These are phyloP conservation scores for Ophiosphaerella korrae DNA, from an alignment of 2,329 filamentous ascomycete genomes.

Conservation along the genomic window DNA sequence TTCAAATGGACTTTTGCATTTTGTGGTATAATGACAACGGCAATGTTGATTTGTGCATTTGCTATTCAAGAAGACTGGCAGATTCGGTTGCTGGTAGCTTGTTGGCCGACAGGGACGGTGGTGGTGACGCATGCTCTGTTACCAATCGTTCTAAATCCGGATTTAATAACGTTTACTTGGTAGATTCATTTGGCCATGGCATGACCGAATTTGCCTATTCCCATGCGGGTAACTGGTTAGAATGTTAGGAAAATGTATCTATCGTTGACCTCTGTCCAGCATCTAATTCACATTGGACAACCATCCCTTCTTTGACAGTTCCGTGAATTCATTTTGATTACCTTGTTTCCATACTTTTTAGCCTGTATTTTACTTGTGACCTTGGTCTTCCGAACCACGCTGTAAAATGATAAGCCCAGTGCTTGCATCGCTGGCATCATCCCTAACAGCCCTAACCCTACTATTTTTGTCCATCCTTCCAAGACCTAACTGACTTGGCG, in stretches of 20 bases:
- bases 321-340: too few relatives aligned
- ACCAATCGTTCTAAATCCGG: slow-evolving; percentile 77
- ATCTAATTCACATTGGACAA: too few relatives aligned
- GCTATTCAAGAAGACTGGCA: slow-evolving; percentile 66
- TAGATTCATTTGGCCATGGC: slow-evolving; percentile 43
- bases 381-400: too few relatives aligned
- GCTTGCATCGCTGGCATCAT: not conserved
- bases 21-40: slow-evolving; percentile 62
- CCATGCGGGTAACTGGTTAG: too few relatives aligned
- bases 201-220: too few relatives aligned
- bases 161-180: slow-evolving; percentile 79
- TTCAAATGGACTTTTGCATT: slow-evolving; percentile 72
- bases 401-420: not conserved
- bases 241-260: too few relatives aligned
- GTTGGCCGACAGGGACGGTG: slow-evolving; percentile 74
- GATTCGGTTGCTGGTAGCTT: slow-evolving; percentile 63
- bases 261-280: too few relatives aligned
- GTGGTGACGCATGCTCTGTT: slow-evolving; percentile 70
- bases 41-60: slow-evolving; percentile 68
- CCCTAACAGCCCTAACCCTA: not conserved
- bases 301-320: too few relatives aligned
- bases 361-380: too few relatives aligned
- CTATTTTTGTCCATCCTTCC: too few relatives aligned
- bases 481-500: too few relatives aligned
- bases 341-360: too few relatives aligned